A percentile compares a stretch with the other conserved stretches of the same genome.
These are phyloP conservation scores for Schizothecium vesticola DNA, from an alignment of 495 filamentous ascomycete genomes.

Conservation along the genomic window DNA sequence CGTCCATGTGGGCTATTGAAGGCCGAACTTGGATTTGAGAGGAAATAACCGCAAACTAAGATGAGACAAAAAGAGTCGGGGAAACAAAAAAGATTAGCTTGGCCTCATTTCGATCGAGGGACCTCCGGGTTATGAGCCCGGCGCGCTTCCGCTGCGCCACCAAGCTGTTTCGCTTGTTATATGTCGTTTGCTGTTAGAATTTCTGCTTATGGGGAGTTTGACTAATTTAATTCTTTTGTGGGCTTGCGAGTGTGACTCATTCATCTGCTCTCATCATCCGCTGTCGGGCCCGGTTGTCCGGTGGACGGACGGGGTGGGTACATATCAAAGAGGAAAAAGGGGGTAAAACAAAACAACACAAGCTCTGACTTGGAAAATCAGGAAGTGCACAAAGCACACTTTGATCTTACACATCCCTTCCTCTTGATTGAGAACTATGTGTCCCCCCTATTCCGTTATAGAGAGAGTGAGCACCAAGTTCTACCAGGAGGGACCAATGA, in stretches of 20 bases:
- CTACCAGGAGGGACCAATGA: no score
- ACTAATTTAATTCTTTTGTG: not conserved
- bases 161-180: not conserved
- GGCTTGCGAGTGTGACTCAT: not conserved
- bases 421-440: no score
- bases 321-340: not conserved
- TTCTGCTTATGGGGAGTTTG: not conserved
- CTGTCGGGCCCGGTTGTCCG: not conserved
- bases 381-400: no score
- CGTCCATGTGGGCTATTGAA: no score
- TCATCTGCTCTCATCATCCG: not conserved
- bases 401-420: no score
- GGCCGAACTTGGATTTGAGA: no score
- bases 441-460: no score
- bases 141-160: conserved; percentile 5
- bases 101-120: conserved; percentile 3
- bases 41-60: no score
- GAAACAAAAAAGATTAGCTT: not conserved
- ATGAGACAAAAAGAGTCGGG: not conserved
- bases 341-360: not conserved
- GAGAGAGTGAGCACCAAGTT: no score
- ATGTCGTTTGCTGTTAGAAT: not conserved
- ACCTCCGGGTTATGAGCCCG: conserved; percentile 7
- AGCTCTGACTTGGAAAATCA: no score
- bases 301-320: no score